These are phyloP conservation scores for Talaromyces trachyspermus DNA, from an alignment of 495 filamentous ascomycete species.

Conservation along the genomic window DNA sequence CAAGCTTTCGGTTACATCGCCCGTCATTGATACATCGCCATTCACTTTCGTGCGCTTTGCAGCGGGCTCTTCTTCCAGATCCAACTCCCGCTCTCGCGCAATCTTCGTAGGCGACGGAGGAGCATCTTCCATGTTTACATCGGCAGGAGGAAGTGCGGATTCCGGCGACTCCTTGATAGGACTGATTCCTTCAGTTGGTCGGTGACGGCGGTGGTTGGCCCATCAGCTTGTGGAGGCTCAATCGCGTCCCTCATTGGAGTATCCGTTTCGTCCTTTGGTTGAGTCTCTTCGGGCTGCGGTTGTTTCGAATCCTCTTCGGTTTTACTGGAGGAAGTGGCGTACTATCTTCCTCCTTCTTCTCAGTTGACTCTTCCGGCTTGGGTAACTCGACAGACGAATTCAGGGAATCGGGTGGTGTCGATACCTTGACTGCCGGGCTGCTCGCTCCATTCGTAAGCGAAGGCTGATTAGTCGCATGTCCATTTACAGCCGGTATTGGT, in stretches of 20 bases:
- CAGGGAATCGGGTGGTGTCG: slow-evolving; percentile 26
- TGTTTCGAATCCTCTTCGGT: slow-evolving; percentile 13
- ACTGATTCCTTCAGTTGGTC: not conserved
- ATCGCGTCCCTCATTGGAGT: not conserved
- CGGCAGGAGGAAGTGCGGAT: slow-evolving; percentile 14
- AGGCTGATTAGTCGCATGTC: slow-evolving; percentile 18
- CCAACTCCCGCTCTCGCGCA: slow-evolving; percentile 61
- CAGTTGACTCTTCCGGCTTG: not conserved
- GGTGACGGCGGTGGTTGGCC: not conserved
- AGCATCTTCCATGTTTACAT: slow-evolving; percentile 32
- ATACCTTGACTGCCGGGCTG: not conserved
- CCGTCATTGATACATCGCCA: slow-evolving; percentile 20
- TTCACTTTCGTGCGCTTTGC: slow-evolving; percentile 70
- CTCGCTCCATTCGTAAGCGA: slow-evolving; percentile 23
- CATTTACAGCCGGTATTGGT: slow-evolving; percentile 19
- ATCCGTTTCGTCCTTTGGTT: not conserved
- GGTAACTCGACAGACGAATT: slow-evolving; percentile 21
- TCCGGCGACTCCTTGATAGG: slow-evolving; percentile 6
- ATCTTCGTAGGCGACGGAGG: slow-evolving; percentile 48
- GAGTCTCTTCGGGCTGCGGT: slow-evolving; percentile 4
- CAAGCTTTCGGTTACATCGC: not conserved
- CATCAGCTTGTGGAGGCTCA: not conserved
- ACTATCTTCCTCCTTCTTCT: not conserved
- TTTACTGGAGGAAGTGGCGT: slow-evolving; percentile 10
- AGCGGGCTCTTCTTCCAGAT: slow-evolving; percentile 63